Evolutionary conservation across 345 rosid genomes (phyloP).

Genomic region (Mallotus nudiflorus): DNA sequence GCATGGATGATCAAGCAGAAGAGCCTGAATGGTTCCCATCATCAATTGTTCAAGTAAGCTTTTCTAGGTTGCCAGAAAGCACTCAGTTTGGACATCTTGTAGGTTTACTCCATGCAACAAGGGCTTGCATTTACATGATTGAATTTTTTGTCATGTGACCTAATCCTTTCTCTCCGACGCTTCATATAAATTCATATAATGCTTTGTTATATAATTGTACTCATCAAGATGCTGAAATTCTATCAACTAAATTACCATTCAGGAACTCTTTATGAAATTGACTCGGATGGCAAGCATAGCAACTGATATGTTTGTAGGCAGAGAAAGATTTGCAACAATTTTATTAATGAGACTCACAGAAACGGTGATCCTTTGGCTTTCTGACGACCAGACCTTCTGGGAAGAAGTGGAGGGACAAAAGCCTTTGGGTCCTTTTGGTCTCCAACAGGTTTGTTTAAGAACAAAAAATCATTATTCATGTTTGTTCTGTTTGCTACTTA

Average conservation of each 20-base stretch:
- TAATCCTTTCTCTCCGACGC: background rate
- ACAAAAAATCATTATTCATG: background rate
- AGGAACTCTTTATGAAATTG: conserved; percentile 73
- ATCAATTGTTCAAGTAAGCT: conserved; percentile 62
- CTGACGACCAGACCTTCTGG: conserved; percentile 90
- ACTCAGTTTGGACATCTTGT: background rate
- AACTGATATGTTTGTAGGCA: conserved; percentile 73
- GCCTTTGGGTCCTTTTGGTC: conserved; percentile 78
- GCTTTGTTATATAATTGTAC: background rate
- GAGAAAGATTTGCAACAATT: conserved; percentile 87
- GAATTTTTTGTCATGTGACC: background rate
- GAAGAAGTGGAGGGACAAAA: conserved; percentile 69
- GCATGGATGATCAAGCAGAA: conserved; percentile 57
- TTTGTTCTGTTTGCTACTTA: background rate
- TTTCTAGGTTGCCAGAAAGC: background rate
- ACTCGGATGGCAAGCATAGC: conserved; percentile 60
- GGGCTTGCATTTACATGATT: background rate
- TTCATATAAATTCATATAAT: background rate
- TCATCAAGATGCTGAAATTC: background rate
- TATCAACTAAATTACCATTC: conserved; percentile 10
- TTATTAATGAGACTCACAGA: conserved; percentile 85
- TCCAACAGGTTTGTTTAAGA: conserved; percentile 58
- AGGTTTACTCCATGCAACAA: background rate
- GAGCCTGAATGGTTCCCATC: conserved; percentile 94
- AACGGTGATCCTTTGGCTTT: conserved; percentile 89